A percentile compares a stretch with the other conserved stretches of the same genome.
Conservation (phyloP, 305 asterid genomes). For the Fraxinus paxiana region DNA sequence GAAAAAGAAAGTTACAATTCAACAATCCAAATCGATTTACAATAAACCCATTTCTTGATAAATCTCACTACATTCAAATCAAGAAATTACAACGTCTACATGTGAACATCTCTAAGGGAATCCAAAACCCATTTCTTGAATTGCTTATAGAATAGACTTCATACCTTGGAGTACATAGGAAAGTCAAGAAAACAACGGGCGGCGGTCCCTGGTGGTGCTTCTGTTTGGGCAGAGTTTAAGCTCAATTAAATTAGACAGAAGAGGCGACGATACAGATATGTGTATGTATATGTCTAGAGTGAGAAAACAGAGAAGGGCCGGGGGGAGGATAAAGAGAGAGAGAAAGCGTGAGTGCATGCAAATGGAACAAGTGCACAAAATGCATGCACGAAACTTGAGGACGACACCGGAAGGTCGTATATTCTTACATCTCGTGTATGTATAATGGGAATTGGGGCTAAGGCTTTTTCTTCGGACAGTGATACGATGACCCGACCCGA, state of each 20-base stretch:
- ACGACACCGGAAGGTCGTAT: constrained; percentile 17
- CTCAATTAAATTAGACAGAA: background rate
- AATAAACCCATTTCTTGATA: background rate
- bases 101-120: background rate
- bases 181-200: background rate
- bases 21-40: background rate
- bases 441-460: background rate
- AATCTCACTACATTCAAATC: background rate
- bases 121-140: background rate
- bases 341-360: constrained; percentile 37
- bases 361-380: constrained; percentile 37
- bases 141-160: background rate
- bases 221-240: background rate
- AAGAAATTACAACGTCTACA: background rate
- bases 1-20: background rate
- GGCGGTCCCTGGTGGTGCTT: background rate
- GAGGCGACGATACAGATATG: background rate
- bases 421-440: background rate
- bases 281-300: background rate
- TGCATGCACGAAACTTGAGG: constrained; percentile 59
- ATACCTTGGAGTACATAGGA: background rate
- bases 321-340: background rate
- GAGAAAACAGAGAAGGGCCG: background rate
- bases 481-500: background rate
- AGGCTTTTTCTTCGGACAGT: background rate